Evolutionary conservation across 2,329 filamentous ascomycete genomes (phyloP).

Genomic region (Cryphonectria japonica): DNA sequence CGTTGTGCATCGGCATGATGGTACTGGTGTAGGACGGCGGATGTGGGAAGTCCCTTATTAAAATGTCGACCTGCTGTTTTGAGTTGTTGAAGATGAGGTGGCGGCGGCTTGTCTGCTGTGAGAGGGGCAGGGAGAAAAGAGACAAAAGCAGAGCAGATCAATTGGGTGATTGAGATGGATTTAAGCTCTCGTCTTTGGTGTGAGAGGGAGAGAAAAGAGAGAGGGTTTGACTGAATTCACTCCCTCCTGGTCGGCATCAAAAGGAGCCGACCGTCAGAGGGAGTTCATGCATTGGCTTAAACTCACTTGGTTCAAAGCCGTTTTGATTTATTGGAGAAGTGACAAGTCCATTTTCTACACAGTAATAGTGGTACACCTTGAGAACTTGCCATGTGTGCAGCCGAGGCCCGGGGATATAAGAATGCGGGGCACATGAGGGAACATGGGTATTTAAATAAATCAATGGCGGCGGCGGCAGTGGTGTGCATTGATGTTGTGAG

Average conservation of each 20-base stretch:
- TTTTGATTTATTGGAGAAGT: neutral
- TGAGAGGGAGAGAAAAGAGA: neutral
- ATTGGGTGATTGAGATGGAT: neutral
- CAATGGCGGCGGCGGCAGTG: neutral
- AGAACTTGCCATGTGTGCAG: neutral
- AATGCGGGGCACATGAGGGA: neutral
- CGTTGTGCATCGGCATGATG: slow-evolving; percentile 53
- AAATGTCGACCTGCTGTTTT: neutral
- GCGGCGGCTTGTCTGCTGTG: neutral
- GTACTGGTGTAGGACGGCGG: neutral
- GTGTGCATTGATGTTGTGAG: neutral
- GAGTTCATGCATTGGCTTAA: neutral
- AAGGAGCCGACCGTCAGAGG: neutral
- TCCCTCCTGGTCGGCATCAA: neutral
- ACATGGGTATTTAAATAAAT: neutral
- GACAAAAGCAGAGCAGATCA: neutral
- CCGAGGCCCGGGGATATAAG: slow-evolving; percentile 6
- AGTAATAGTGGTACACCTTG: neutral
- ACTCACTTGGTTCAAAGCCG: neutral
- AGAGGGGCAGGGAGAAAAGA: neutral
- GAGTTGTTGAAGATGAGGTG: neutral
- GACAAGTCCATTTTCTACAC: neutral
- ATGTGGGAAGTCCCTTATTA: no score
- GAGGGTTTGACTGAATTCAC: neutral
- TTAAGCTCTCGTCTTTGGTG: neutral